Evolutionary conservation across 2,329 filamentous ascomycete genomes (phyloP).

Genomic region (Trichoderma simmonsii): DNA sequence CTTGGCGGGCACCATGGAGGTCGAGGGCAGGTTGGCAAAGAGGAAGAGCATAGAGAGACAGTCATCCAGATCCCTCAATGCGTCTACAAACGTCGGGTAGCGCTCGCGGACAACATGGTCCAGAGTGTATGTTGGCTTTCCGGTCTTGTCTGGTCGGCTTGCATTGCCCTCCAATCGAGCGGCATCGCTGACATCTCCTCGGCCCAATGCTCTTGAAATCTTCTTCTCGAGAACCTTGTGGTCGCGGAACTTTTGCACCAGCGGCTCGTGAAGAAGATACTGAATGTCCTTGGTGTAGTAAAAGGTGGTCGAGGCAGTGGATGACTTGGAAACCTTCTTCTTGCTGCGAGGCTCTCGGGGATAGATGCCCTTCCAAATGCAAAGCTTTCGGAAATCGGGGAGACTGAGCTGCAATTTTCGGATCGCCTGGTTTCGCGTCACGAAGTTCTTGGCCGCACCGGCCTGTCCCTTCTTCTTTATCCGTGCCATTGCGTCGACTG

Average conservation of each 20-base stretch:
- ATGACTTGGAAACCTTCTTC: conserved; percentile 92
- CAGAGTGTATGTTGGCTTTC: conserved; percentile 83
- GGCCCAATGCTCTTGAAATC: conserved; percentile 86
- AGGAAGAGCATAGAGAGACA: conserved; percentile 95
- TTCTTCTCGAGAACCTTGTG: conserved; percentile 98
- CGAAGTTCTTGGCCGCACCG: conserved; percentile 96
- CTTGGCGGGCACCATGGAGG: conserved; percentile 84
- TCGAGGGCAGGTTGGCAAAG: conserved; percentile 93
- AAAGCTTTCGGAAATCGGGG: conserved; percentile 94
- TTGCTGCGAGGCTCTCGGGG: conserved; percentile 94
- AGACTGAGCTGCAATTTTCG: conserved; percentile 97
- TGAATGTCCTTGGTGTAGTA: conserved; percentile 93
- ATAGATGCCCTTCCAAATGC: conserved; percentile 99
- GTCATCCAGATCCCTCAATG: conserved; percentile 91
- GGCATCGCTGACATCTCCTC: conserved; percentile 87
- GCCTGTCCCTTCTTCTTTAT: conserved; percentile 92
- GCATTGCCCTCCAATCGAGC: conserved; percentile 84
- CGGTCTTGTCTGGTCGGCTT: conserved; percentile 81
- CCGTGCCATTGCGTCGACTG: conserved; percentile 55
- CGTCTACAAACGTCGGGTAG: conserved; percentile 95
- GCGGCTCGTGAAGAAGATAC: conserved; percentile 93
- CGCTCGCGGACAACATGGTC: conserved; percentile 98
- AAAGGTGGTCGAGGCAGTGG: conserved; percentile 89
- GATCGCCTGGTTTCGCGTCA: conserved; percentile 93
- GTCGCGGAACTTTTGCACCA: conserved; percentile 91